These are phyloP conservation scores for Eutypa lata DNA, from an alignment of 2,329 filamentous ascomycete species.

Conservation along the genomic window DNA sequence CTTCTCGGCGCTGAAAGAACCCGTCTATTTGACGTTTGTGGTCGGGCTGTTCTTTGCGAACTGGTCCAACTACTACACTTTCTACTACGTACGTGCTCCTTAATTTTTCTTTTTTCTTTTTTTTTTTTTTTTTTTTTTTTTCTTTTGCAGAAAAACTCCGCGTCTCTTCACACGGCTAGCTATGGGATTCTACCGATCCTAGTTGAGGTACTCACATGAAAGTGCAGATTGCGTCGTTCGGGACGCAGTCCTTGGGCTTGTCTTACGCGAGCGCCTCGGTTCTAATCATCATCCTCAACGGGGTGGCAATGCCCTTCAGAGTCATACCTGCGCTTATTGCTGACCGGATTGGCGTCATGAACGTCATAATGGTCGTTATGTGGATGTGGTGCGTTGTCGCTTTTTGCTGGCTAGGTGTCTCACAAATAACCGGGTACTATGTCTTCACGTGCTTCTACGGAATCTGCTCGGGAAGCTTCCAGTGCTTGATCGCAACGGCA, in stretches of 20 bases:
- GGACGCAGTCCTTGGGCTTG: conserved; percentile 29
- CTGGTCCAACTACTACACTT: conserved; percentile 41
- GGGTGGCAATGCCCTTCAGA: conserved; percentile 35
- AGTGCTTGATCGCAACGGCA: conserved; percentile 37
- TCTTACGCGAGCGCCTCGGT: conserved; percentile 31
- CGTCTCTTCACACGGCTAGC: neutral
- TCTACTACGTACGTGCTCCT: conserved; percentile 35
- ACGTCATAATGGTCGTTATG: conserved; percentile 28
- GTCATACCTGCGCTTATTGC: conserved; percentile 34
- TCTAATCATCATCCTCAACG: conserved; percentile 39
- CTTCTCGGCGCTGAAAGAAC: conserved; percentile 26
- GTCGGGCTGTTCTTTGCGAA: conserved; percentile 34
- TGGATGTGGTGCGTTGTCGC: conserved; percentile 28
- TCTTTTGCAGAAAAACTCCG: too few species aligned
- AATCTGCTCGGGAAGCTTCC: conserved; percentile 32
- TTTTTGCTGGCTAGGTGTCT: conserved; percentile 36
- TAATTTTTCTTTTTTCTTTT: too few species aligned
- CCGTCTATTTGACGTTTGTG: conserved; percentile 32
- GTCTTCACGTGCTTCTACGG: conserved; percentile 34
- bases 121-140: too few species aligned
- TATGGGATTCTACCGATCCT: neutral
- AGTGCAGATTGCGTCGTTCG: conserved; percentile 32
- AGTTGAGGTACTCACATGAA: conserved; percentile 1
- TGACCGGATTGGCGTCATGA: conserved; percentile 34
- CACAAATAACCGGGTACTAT: conserved; percentile 30